Conservation (phyloP, 495 filamentous ascomycete genomes). For the Penicillium canescens region DNA sequence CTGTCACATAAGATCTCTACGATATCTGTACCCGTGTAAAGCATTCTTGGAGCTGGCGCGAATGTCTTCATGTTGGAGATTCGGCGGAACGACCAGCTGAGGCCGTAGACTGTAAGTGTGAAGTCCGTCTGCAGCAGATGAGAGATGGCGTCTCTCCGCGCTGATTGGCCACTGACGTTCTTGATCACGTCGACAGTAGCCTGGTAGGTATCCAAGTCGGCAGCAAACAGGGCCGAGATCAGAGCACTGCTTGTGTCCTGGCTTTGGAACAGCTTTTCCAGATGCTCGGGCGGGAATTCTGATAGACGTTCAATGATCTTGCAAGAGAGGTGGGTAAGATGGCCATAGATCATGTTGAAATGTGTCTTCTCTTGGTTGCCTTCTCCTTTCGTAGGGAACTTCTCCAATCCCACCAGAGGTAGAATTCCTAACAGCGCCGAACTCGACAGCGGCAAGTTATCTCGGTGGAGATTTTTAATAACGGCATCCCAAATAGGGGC, state of each 20-base stretch:
- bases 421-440: slow-evolving; percentile 69
- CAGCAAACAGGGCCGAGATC: slow-evolving; percentile 67
- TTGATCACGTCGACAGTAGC: slow-evolving; percentile 80
- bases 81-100: slow-evolving; percentile 59
- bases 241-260: slow-evolving; percentile 64
- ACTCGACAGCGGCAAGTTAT: slow-evolving; percentile 65
- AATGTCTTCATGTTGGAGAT: slow-evolving; percentile 61
- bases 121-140: slow-evolving; percentile 66
- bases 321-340: slow-evolving; percentile 67
- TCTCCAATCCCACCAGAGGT: slow-evolving; percentile 69
- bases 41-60: slow-evolving; percentile 64
- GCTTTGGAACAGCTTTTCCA: slow-evolving; percentile 64
- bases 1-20: slow-evolving; percentile 81
- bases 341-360: slow-evolving; percentile 73
- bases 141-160: slow-evolving; percentile 71
- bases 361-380: slow-evolving; percentile 54
- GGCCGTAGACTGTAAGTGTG: slow-evolving; percentile 57
- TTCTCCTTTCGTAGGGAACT: slow-evolving; percentile 56
- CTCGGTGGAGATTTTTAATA: slow-evolving; percentile 62
- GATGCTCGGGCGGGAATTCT: slow-evolving; percentile 65
- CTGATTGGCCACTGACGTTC: slow-evolving; percentile 67
- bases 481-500: slow-evolving; percentile 75
- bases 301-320: slow-evolving; percentile 73
- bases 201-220: slow-evolving; percentile 68
- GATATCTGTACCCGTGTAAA: slow-evolving; percentile 74